phyloP scores from a whole-genome alignment of 2,329 filamentous ascomycete genomes.

The Zalaria sp. region DNA sequence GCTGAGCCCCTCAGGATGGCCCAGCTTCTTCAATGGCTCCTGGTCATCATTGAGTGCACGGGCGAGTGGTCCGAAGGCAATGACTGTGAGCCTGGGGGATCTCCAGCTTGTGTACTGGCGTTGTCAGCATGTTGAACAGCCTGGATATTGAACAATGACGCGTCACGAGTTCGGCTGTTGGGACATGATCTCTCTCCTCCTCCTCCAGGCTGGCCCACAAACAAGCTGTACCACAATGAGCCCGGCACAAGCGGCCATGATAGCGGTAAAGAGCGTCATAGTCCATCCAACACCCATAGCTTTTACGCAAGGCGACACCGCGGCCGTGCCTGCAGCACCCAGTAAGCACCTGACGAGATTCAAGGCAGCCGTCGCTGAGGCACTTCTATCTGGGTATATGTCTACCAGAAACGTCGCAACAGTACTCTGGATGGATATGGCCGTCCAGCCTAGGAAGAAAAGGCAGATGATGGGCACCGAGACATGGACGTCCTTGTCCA shows the following conservation, averaged over 20 bases:
- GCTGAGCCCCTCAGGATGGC: no score
- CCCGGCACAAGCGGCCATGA: constrained; percentile 2
- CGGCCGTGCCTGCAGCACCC: constrained; percentile 36
- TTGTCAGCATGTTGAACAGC: no score
- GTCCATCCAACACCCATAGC: constrained; percentile 31
- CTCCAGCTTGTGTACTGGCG: no score
- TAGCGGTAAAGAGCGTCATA: constrained; percentile 28
- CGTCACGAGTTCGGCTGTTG: no score
- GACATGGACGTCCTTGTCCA: constrained; percentile 31
- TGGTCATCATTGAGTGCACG: no score
- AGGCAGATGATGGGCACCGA: constrained; percentile 35
- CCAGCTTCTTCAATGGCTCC: no score
- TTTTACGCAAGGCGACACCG: constrained; percentile 36
- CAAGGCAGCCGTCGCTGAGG: constrained; percentile 37
- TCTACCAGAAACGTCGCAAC: constrained; percentile 42
- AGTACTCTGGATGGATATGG: constrained; percentile 33
- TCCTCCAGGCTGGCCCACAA: background rate
- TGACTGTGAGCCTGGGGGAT: no score
- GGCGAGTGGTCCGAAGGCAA: no score
- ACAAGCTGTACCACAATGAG: constrained; percentile 2
- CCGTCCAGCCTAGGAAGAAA: constrained; percentile 39
- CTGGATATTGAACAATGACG: no score
- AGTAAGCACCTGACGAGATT: constrained; percentile 40
- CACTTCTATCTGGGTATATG: constrained; percentile 34
- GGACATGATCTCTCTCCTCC: background rate